Base-by-base conservation (phyloP, 1,139 yeast species). In the Suhomyces coccinellae region DNA sequence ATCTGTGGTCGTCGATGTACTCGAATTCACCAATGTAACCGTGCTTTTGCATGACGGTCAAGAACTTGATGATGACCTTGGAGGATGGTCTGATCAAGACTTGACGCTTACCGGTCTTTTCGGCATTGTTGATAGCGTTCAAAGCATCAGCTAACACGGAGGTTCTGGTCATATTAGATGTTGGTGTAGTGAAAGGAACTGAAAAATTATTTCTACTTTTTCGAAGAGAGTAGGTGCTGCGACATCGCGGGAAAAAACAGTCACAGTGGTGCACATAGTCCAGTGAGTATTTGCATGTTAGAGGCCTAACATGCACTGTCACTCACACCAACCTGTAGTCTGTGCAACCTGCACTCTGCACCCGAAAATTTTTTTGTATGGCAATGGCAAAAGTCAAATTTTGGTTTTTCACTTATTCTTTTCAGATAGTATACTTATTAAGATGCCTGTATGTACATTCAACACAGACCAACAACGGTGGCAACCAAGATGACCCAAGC, bases 141-240 rank as follows among this genome's bases (percentile, higher is more conserved):
- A 93, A 87, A 71, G 99, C 98, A 80, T 93, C 99, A 68, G 98
- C 97, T 77, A 93, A 87, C 73, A 88, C 99, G 64, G 99, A 93
- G 66, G 97, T 81, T 83, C 98, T 91, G 73, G 98, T 90, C 98
- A 93, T 90, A 73, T 71, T 77, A 42, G 54, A 50, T 54, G 53
- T 48, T 49, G 44, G 29, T 33, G 46, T 38, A 14, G 27, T 35
- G 32, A 45, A 30, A 42, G 40, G 32, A 40, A 40, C 27, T 45
- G 50, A 45, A 41, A 45, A 47, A 37, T 41, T 38, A 41, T 13
- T 16, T 14, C 16, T 20, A 30, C 24, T 30, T 33, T 36, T 40
- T 43, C 30, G 12, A 12, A 13, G 33, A 26, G 29, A 26, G 36
- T 36, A 20, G 36, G 36, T 13, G 12, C 34, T 28, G 40, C 44